A percentile compares a stretch with the other conserved stretches of the same genome.
These are phyloP conservation scores for Thermothelomyces thermophilus DNA, from an alignment of 2,329 filamentous ascomycete genomes.

Conservation along the genomic window DNA sequence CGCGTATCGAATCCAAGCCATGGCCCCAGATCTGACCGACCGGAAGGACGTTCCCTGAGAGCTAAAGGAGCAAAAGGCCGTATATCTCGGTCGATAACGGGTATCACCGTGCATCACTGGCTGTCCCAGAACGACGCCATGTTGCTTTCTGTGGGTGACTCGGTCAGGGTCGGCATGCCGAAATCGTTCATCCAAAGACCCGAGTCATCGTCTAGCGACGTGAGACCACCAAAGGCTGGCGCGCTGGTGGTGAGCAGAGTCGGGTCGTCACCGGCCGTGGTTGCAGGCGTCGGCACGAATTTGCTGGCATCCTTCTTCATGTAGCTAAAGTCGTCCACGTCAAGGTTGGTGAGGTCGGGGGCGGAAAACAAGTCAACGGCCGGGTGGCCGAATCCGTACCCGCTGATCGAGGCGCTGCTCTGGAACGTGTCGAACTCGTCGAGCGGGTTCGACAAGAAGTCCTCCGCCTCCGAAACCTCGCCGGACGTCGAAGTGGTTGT, in stretches of 20 bases:
- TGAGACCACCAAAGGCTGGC: conserved; percentile 18
- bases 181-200: conserved; percentile 46
- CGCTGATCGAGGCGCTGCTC: conserved; percentile 41
- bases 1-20: too few relatives aligned
- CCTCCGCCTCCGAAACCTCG: conserved; percentile 61
- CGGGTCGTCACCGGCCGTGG: conserved; percentile 37
- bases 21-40: conserved; percentile 4
- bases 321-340: conserved; percentile 49
- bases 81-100: conserved; percentile 11
- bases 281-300: conserved; percentile 35
- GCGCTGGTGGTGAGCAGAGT: conserved; percentile 35
- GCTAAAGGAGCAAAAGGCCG: conserved; percentile 5
- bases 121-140: conserved; percentile 26
- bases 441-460: conserved; percentile 41
- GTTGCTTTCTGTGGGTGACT: conserved; percentile 28
- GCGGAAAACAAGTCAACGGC: conserved; percentile 38
- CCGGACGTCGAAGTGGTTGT: conserved; percentile 59
- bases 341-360: conserved; percentile 43
- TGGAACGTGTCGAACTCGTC: conserved; percentile 37
- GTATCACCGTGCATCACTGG: conserved; percentile 17
- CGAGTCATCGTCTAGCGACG: conserved; percentile 40
- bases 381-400: conserved; percentile 40
- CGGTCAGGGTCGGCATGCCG: conserved; percentile 31
- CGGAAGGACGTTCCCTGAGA: conserved; percentile 20
- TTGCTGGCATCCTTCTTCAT: conserved; percentile 42